Evolutionary conservation across 805 yeast genomes (phyloP).

Genomic region (Starmerella bombicola): DNA sequence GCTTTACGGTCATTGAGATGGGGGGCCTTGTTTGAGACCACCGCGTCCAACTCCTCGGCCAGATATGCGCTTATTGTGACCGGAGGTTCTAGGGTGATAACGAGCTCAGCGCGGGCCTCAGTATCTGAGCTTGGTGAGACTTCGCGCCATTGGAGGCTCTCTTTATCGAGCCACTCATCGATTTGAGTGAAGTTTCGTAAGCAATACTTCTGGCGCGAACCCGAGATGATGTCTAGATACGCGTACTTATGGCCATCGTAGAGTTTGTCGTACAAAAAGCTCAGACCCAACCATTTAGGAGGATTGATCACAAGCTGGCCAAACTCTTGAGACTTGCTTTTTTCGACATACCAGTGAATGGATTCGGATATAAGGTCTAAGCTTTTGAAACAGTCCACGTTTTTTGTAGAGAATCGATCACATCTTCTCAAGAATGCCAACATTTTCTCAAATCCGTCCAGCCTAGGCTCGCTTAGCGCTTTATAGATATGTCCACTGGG

Average conservation of each 20-base stretch:
- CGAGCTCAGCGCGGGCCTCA: constrained; percentile 27
- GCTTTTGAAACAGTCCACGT: constrained; percentile 29
- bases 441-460: constrained; percentile 27
- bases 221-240: constrained; percentile 20
- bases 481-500: constrained; percentile 24
- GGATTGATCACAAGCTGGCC: constrained; percentile 28
- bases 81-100: constrained; percentile 29
- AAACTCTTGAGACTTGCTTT: constrained; percentile 8
- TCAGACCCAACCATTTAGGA: constrained; percentile 25
- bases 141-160: constrained; percentile 5
- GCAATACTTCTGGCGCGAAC: constrained; percentile 18
- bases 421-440: constrained; percentile 27
- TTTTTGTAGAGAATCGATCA: constrained; percentile 28
- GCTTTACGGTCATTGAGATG: constrained; percentile 12
- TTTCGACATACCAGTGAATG: constrained; percentile 15
- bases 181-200: constrained; percentile 7
- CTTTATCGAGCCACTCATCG: constrained; percentile 17
- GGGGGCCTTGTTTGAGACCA: constrained; percentile 4
- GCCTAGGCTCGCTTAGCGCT: constrained; percentile 25
- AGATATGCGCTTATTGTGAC: constrained; percentile 21
- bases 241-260: constrained; percentile 14
- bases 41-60: constrained; percentile 16
- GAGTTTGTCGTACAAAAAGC: constrained; percentile 26
- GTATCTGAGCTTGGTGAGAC: constrained; percentile 10
- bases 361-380: constrained; percentile 27